These are phyloP conservation scores for Cardamine chenopodiifolia DNA, from an alignment of 345 rosid genomes.

Conservation along the genomic window DNA sequence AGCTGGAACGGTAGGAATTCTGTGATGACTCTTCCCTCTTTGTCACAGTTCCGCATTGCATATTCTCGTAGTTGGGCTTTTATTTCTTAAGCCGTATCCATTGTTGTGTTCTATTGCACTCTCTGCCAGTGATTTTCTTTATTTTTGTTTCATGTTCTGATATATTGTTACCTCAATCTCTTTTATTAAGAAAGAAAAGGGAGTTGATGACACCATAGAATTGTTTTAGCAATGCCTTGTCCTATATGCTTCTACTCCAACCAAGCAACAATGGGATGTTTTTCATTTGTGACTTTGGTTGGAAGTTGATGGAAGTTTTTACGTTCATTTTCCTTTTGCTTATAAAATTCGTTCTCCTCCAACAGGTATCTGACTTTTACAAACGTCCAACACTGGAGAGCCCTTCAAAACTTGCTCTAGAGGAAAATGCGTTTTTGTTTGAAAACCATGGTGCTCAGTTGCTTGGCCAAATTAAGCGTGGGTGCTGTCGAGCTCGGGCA, in stretches of 20 bases:
- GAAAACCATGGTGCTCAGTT: slow-evolving; percentile 82
- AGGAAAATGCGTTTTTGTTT: slow-evolving; percentile 65
- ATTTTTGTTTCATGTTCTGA: neutral
- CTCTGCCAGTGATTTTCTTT: neutral
- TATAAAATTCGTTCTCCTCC: neutral
- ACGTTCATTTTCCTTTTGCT: neutral
- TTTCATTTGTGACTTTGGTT: slow-evolving; percentile 1
- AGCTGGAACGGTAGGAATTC: slow-evolving; percentile 76
- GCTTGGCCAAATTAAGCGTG: slow-evolving; percentile 93
- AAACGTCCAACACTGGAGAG: slow-evolving; percentile 77
- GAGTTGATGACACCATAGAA: neutral
- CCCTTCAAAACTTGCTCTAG: slow-evolving; percentile 81
- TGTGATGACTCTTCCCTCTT: slow-evolving; percentile 21
- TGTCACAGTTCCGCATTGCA: slow-evolving; percentile 2
- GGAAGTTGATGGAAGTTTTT: slow-evolving; percentile 12
- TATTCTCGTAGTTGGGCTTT: neutral
- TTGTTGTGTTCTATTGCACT: too few relatives aligned
- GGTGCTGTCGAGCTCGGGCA: slow-evolving; percentile 91
- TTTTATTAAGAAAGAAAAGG: neutral
- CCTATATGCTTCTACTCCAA: slow-evolving; percentile 9
- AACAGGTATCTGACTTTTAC: slow-evolving; percentile 86
- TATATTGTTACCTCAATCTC: neutral
- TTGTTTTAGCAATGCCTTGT: neutral
- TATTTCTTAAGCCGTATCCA: too few relatives aligned
- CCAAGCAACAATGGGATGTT: neutral